Conservation (phyloP, 208 protist genomes). For the Strigomonas galati region DNA sequence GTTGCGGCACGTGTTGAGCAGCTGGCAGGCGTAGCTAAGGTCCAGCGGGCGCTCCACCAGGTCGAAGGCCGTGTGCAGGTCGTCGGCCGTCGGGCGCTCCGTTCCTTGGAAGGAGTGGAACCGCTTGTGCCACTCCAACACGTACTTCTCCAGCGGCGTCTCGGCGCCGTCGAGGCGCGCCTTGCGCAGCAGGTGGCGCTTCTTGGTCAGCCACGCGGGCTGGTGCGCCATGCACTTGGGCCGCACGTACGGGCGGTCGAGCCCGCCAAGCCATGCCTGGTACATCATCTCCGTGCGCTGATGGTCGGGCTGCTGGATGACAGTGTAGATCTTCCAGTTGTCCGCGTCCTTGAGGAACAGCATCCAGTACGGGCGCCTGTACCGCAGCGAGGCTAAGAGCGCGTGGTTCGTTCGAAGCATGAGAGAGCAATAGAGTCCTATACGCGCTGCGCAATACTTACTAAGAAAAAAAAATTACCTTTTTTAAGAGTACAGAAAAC, state of each 20-base stretch:
- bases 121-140: conserved; percentile 82
- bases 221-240: conserved; percentile 91
- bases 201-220: conserved; percentile 87
- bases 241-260: conserved; percentile 84
- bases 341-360: conserved; percentile 87
- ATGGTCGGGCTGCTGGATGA: conserved; percentile 88
- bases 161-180: conserved; percentile 78
- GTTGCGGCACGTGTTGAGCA: conserved; percentile 85
- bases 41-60: conserved; percentile 88
- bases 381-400: conserved; percentile 46
- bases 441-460: too few relatives aligned
- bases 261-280: conserved; percentile 89
- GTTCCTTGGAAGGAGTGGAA: conserved; percentile 83
- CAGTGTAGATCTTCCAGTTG: conserved; percentile 92
- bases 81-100: conserved; percentile 74
- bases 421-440: not conserved
- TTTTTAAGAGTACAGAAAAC: conserved; percentile 12
- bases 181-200: conserved; percentile 81
- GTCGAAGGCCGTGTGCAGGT: conserved; percentile 89
- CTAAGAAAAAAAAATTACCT: not conserved
- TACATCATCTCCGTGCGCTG: conserved; percentile 92
- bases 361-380: conserved; percentile 72
- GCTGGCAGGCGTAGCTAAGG: conserved; percentile 86
- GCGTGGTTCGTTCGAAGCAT: conserved; percentile 33
- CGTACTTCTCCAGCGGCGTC: conserved; percentile 84